Conservation (phyloP, 2,329 filamentous ascomycete genomes). For the Didymella arachidicola region DNA sequence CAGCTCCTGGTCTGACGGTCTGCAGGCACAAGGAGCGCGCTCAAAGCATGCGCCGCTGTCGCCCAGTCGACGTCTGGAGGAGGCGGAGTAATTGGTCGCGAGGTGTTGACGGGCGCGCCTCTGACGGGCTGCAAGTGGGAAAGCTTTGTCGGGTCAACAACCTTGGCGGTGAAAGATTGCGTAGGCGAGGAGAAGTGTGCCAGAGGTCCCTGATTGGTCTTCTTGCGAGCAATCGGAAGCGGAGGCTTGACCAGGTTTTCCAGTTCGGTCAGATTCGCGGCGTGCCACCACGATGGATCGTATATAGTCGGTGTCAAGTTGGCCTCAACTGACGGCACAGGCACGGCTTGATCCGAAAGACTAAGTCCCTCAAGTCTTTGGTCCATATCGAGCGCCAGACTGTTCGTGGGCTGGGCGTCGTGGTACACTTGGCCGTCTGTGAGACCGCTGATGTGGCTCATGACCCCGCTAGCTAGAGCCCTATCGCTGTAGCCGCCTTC, state of each 20-base stretch:
- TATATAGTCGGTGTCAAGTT: slow-evolving; percentile 43
- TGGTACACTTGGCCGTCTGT: slow-evolving; percentile 61
- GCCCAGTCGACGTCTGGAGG: slow-evolving; percentile 87
- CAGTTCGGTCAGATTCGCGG: slow-evolving; percentile 40
- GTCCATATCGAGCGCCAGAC: slow-evolving; percentile 67
- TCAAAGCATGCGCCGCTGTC: slow-evolving; percentile 81
- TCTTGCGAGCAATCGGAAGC: slow-evolving; percentile 63
- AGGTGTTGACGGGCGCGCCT: slow-evolving; percentile 44
- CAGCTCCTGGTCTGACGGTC: slow-evolving; percentile 79
- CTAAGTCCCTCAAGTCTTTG: slow-evolving; percentile 58
- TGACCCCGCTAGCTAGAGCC: slow-evolving; percentile 83
- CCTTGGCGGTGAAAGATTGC: slow-evolving; percentile 83
- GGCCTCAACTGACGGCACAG: slow-evolving; percentile 29
- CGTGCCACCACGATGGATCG: slow-evolving; percentile 56
- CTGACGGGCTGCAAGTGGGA: slow-evolving; percentile 64
- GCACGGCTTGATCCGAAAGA: slow-evolving; percentile 32
- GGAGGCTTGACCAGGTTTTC: slow-evolving; percentile 47
- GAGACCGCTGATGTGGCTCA: slow-evolving; percentile 89
- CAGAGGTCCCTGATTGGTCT: slow-evolving; percentile 61
- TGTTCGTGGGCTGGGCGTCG: slow-evolving; percentile 48
- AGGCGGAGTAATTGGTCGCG: slow-evolving; percentile 67
- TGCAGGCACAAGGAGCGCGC: slow-evolving; percentile 79
- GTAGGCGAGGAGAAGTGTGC: slow-evolving; percentile 88
- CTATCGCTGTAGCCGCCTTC: slow-evolving; percentile 97
- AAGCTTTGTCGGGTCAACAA: slow-evolving; percentile 71